Percentiles rank a stretch among this genome's conserved stretches.
These are phyloP conservation scores for Pseudogymnoascus sp. DNA, from an alignment of 2,329 filamentous ascomycete genomes.

Conservation along the genomic window DNA sequence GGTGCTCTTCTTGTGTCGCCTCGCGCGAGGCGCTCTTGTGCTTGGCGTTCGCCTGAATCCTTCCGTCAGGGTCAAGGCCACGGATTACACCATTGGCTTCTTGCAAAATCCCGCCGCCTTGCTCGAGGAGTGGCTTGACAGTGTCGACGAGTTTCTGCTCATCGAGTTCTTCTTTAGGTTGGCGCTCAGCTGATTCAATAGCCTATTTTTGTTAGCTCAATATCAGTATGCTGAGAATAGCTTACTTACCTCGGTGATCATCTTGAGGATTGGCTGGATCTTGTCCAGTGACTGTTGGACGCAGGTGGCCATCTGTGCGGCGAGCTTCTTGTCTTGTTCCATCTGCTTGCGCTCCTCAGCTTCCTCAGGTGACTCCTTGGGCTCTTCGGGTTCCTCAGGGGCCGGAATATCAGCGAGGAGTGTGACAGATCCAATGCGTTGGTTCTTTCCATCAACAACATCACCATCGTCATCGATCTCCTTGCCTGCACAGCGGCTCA, in stretches of 20 bases:
- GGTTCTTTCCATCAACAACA: constrained; percentile 62
- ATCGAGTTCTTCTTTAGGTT: constrained; percentile 79
- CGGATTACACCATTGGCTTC: constrained; percentile 84
- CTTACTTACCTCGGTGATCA: constrained; percentile 66
- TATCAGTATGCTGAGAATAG: constrained; percentile 23
- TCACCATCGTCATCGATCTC: constrained; percentile 66
- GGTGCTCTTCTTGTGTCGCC: constrained; percentile 75
- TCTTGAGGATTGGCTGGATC: constrained; percentile 76
- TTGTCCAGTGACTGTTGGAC: constrained; percentile 76
- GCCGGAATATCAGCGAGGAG: constrained; percentile 54
- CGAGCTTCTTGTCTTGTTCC: constrained; percentile 67
- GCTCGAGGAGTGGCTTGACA: constrained; percentile 82
- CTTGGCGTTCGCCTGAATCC: constrained; percentile 79
- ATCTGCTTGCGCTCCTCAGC: constrained; percentile 48
- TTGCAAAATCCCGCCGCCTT: constrained; percentile 71
- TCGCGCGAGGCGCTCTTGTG: constrained; percentile 67
- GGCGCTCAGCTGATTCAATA: constrained; percentile 73
- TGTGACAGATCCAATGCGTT: constrained; percentile 60
- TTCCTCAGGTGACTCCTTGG: constrained; percentile 51
- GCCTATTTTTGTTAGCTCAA: constrained; percentile 40
- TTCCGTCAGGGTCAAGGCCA: constrained; percentile 80
- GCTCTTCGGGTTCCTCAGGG: constrained; percentile 35
- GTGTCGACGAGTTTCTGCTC: constrained; percentile 82
- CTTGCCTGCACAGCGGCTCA: constrained; percentile 58
- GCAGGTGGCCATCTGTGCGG: constrained; percentile 64